Conservation (phyloP, 306 rosid species). For the Crotalaria pallida region DNA sequence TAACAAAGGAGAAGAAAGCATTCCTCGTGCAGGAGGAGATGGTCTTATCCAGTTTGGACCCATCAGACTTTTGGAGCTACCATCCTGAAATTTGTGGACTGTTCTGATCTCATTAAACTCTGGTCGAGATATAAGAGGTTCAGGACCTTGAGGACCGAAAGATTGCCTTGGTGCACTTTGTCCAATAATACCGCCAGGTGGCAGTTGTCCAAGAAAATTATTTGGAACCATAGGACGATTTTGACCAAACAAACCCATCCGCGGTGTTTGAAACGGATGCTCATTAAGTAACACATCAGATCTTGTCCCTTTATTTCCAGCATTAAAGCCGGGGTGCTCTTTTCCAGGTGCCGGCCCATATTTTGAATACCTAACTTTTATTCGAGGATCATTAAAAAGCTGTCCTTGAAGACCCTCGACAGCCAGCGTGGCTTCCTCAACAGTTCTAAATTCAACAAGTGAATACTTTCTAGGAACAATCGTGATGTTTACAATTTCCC, state of each 20-base stretch:
- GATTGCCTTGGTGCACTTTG: constrained; percentile 45
- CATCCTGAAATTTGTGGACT: constrained; percentile 47
- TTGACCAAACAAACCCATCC: constrained; percentile 48
- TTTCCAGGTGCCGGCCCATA: constrained; percentile 63
- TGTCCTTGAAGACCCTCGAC: constrained; percentile 84
- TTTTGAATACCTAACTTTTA: constrained; percentile 69
- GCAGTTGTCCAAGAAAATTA: constrained; percentile 48
- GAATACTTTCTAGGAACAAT: constrained; percentile 74
- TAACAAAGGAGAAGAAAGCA: constrained; percentile 47
- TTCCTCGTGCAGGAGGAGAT: constrained; percentile 57
- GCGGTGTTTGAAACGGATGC: constrained; percentile 47
- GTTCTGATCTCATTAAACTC: constrained; percentile 49
- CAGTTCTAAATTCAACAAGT: constrained; percentile 74
- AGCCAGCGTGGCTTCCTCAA: constrained; percentile 79
- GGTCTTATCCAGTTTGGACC: constrained; percentile 66
- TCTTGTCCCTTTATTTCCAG: constrained; percentile 51
- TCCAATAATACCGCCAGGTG: constrained; percentile 42
- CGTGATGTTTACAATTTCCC: constrained; percentile 79
- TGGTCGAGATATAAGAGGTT: constrained; percentile 39
- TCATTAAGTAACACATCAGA: constrained; percentile 47
- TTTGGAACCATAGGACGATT: constrained; percentile 44
- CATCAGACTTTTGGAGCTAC: constrained; percentile 46
- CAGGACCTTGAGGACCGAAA: constrained; percentile 66
- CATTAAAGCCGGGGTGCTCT: constrained; percentile 39
- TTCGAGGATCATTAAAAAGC: constrained; percentile 82